A percentile compares a stretch with the other conserved stretches of the same genome.
Conservation (phyloP, 2,329 filamentous ascomycete species). For the Calonectria leucothoes region DNA sequence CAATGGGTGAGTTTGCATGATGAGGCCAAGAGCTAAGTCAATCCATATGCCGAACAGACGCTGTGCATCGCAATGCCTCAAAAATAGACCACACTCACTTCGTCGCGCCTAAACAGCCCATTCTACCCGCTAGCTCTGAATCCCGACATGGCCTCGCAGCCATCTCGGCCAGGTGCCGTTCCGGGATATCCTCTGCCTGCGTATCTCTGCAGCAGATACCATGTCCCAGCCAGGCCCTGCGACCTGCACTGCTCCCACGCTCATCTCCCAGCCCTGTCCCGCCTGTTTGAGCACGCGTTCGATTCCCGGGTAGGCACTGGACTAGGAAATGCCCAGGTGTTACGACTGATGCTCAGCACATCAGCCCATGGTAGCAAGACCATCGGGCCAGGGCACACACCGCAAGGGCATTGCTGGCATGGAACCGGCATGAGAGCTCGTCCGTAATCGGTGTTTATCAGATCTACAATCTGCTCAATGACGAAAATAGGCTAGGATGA, state of each 20-base stretch:
- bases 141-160: neutral
- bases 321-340: conserved; percentile 16
- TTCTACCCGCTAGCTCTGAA: neutral
- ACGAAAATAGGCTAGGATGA: conserved; percentile 3
- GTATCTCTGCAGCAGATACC: conserved; percentile 14
- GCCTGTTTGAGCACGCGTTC: conserved; percentile 15
- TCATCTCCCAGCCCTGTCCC: conserved; percentile 15
- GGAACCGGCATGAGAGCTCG: conserved; percentile 12
- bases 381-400: conserved; percentile 25
- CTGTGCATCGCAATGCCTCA: neutral
- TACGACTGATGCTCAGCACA: conserved; percentile 30
- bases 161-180: neutral
- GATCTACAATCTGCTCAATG: neutral
- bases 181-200: conserved; percentile 7
- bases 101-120: neutral
- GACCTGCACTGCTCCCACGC: conserved; percentile 5
- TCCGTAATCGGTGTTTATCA: conserved; percentile 2
- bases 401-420: conserved; percentile 16
- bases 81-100: neutral
- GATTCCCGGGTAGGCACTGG: conserved; percentile 16
- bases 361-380: conserved; percentile 34
- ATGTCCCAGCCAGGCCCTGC: conserved; percentile 9
- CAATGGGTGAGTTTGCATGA: conserved; percentile 3
- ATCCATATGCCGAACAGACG: neutral
- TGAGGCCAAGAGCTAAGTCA: neutral